phyloP scores from a whole-genome alignment of 495 filamentous ascomycete genomes.

The Podospora bellae-mahoneyi region DNA sequence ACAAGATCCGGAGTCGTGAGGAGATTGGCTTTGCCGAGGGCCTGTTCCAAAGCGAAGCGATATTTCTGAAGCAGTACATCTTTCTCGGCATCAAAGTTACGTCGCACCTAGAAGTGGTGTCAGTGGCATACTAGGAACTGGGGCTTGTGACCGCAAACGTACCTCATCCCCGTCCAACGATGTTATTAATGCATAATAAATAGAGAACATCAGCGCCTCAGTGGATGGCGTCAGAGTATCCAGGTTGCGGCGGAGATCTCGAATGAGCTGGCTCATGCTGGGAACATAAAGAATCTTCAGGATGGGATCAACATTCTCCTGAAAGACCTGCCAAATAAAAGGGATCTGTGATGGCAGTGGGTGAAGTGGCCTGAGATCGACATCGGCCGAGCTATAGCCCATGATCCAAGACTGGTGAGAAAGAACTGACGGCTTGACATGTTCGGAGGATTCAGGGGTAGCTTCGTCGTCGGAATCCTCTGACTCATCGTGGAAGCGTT shows the following conservation, averaged over 20 bases:
- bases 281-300: constrained; percentile 65
- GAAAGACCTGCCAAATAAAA: constrained; percentile 65
- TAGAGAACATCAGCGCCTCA: constrained; percentile 73
- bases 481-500: constrained; percentile 66
- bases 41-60: constrained; percentile 77
- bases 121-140: constrained; percentile 20
- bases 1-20: constrained; percentile 71
- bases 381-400: constrained; percentile 60
- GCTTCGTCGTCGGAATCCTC: constrained; percentile 52
- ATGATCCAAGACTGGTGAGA: constrained; percentile 69
- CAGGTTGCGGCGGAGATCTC: constrained; percentile 48
- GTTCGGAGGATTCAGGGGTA: constrained; percentile 42
- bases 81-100: constrained; percentile 56
- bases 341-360: constrained; percentile 61
- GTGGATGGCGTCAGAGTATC: constrained; percentile 55
- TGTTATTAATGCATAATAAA: constrained; percentile 72
- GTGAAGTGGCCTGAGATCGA: constrained; percentile 47
- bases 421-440: constrained; percentile 30
- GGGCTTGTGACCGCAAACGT: constrained; percentile 18
- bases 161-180: constrained; percentile 57
- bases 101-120: constrained; percentile 41
- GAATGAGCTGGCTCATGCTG: constrained; percentile 48
- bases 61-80: constrained; percentile 57
- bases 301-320: constrained; percentile 70
- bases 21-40: constrained; percentile 69